Conservation (phyloP, 345 rosid species). For the Cardamine resedifolia region DNA sequence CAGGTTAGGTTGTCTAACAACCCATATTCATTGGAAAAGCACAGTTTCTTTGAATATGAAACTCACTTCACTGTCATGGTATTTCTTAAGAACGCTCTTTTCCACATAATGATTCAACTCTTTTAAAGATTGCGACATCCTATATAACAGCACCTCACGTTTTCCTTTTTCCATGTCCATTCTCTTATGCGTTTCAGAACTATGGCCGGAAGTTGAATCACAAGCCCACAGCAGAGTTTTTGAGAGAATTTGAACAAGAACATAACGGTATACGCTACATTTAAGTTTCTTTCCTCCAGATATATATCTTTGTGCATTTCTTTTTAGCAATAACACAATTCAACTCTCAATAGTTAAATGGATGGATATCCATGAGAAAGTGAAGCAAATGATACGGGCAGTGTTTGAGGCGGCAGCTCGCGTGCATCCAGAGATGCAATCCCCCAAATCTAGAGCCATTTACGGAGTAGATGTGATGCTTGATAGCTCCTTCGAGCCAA, state of each 20-base stretch:
- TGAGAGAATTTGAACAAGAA: conserved; percentile 77
- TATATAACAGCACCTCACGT: not conserved
- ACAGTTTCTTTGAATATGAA: conserved; percentile 85
- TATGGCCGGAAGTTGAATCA: conserved; percentile 78
- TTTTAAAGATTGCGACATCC: not conserved
- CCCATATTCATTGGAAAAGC: conserved; percentile 69
- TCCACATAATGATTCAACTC: conserved; percentile 7
- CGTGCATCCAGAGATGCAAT: conserved; percentile 88
- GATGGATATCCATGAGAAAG: conserved; percentile 71
- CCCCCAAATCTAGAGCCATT: conserved; percentile 72
- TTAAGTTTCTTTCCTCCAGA: not conserved
- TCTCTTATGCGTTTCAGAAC: conserved; percentile 54
- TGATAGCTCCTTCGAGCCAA: conserved; percentile 71
- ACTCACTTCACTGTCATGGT: conserved; percentile 99
- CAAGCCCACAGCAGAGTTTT: conserved; percentile 78
- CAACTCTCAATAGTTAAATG: conserved; percentile 61
- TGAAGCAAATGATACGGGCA: conserved; percentile 55
- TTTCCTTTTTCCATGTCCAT: not conserved
- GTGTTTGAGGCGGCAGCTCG: conserved; percentile 85
- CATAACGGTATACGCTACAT: conserved; percentile 59
- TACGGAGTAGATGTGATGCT: conserved; percentile 96
- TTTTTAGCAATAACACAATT: conserved; percentile 11
- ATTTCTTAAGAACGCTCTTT: conserved; percentile 30
- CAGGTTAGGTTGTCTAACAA: conserved; percentile 93
- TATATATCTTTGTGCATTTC: not conserved